Evolutionary conservation across 2,329 filamentous ascomycete species (phyloP), one percentile per base, ranked within the genome.

Genomic region (Phialocephala subalpina): DNA sequence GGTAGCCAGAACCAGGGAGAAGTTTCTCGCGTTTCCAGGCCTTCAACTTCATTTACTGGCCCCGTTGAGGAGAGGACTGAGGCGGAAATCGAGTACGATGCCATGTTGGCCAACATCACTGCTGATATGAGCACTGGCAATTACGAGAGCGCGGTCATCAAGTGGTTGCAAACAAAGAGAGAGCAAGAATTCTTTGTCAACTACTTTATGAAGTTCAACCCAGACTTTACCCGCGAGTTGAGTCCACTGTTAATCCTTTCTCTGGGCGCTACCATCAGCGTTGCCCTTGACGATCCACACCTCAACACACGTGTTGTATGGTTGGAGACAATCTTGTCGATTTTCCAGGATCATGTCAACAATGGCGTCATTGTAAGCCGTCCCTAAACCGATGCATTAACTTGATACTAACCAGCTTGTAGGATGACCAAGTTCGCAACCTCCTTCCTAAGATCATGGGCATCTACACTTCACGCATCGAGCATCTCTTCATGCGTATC

Each of bases 141-240:
- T 40, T 84, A 85, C 63, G 88, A 91, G 73, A 84, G 86, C 61
- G 89, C 87, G 49, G 83, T 90, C 75, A 83, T 91, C 64, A 85
- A 86, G 67, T 91, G 89, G 89, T 84, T 91, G 63, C 89, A 92
- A 77, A 85, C 84, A 70, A 84, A 83, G 18, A 83, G 86, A 38
- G 85, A 89, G 74, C 83, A 88, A 65, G 86, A 89, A 67, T 84
- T 91, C 60, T 92, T 90, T 76, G 82, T 84, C 36, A 80, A 83
- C 69, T 84, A 84, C 59, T 80, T 87, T 56, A 78, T 80, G 58
- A 83, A 84, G 67, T 82, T 83, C 74, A 79, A 82, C 70, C 83
- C 85, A 0, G 78, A 81, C 18, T 82, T 86, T 67, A 81, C 91
- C 65, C 82, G 82, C 64, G 82, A 83, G 36, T 77, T 91, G 59